These are phyloP conservation scores for Fusarium equiseti DNA, from an alignment of 2,329 filamentous ascomycete species.

Conservation along the genomic window DNA sequence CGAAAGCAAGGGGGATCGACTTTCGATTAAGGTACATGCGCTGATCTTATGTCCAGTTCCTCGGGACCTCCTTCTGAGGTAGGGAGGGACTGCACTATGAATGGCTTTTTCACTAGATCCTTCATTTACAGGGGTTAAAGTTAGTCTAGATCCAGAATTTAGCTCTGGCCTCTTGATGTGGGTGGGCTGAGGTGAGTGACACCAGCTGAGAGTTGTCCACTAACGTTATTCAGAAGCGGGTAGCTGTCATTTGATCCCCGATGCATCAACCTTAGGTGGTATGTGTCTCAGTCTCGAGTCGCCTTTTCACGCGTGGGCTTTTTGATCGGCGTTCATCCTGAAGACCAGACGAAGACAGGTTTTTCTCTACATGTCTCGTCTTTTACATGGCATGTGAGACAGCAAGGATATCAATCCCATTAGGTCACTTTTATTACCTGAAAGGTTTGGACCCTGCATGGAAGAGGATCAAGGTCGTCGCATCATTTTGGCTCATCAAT, in stretches of 20 bases:
- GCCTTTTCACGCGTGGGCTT: no score
- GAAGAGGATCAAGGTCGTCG: background rate
- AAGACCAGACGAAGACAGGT: background rate
- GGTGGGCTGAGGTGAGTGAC: background rate
- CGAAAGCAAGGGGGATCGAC: background rate
- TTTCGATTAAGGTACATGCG: background rate
- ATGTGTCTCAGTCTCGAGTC: background rate
- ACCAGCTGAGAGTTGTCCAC: background rate
- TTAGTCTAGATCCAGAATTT: background rate
- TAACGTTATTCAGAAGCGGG: background rate
- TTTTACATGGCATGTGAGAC: background rate
- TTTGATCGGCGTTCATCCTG: background rate
- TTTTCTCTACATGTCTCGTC: background rate
- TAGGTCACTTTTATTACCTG: background rate
- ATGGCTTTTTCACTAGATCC: background rate
- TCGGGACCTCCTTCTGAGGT: background rate
- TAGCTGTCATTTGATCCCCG: background rate
- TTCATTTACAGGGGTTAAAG: background rate
- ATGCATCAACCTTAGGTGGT: background rate
- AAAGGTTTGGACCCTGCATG: background rate
- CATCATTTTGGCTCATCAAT: constrained; percentile 2
- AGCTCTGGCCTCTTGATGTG: background rate
- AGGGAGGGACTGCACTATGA: background rate
- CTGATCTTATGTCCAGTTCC: constrained; percentile 5
- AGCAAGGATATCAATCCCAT: background rate